These are phyloP conservation scores for Cyanidium caldarium DNA, from an alignment of 23 red algal genomes.

Conservation along the genomic window DNA sequence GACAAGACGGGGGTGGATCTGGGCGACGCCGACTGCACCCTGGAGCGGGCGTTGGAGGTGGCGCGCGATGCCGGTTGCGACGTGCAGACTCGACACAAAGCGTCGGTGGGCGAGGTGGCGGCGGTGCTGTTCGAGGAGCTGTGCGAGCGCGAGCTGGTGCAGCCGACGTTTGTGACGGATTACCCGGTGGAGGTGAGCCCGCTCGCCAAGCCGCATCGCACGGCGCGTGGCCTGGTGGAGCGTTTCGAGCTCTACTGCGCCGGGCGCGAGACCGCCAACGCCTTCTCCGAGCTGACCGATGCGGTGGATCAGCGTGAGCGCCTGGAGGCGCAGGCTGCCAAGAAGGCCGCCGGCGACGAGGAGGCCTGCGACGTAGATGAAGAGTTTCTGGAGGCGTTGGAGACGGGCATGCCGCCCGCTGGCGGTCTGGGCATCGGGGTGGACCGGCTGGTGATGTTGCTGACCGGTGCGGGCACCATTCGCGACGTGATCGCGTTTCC, in stretches of 20 bases:
- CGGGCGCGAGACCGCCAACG: slow-evolving; percentile 16
- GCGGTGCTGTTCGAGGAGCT: slow-evolving; percentile 62
- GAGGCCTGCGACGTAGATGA: slow-evolving; percentile 16
- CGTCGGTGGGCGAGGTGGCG: slow-evolving; percentile 44
- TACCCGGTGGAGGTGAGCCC: slow-evolving; percentile 71
- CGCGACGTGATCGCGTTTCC: slow-evolving; percentile 86
- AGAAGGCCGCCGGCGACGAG: not conserved
- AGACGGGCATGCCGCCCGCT: slow-evolving; percentile 19
- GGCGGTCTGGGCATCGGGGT: slow-evolving; percentile 23
- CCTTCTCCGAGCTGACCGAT: slow-evolving; percentile 19
- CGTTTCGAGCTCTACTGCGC: slow-evolving; percentile 15
- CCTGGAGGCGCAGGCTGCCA: not conserved
- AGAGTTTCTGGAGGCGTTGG: slow-evolving; percentile 15
- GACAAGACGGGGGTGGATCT: slow-evolving; percentile 36
- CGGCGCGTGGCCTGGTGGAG: slow-evolving; percentile 24
- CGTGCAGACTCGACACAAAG: not conserved
- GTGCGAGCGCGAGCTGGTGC: slow-evolving; percentile 42
- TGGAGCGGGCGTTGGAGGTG: not conserved
- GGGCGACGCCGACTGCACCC: slow-evolving; percentile 8
- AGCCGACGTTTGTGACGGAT: slow-evolving; percentile 94
- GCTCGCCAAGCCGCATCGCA: slow-evolving; percentile 78
- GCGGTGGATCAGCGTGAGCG: slow-evolving; percentile 21
- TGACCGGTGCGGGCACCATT: slow-evolving; percentile 62
- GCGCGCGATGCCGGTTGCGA: slow-evolving; percentile 10
- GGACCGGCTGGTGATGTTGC: slow-evolving; percentile 59